phyloP scores from a whole-genome alignment of 2,329 filamentous ascomycete genomes.

The Pseudonectria buxi region DNA sequence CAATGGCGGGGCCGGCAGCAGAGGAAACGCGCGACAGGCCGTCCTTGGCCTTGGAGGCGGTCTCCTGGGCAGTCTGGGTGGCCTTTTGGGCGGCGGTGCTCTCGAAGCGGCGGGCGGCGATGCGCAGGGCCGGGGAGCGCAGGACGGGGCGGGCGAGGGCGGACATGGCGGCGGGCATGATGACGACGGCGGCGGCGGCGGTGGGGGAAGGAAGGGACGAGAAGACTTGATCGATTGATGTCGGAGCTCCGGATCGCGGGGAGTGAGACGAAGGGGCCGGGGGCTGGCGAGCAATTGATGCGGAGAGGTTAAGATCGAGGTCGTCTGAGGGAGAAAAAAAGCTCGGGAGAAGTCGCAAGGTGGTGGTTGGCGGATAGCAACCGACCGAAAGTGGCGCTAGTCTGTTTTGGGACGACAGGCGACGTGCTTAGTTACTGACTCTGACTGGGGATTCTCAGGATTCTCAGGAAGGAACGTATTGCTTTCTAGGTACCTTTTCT shows the following conservation, averaged over 20 bases:
- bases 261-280: too few relatives aligned
- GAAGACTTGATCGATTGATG: constrained; percentile 17
- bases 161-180: constrained; percentile 26
- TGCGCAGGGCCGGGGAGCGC: constrained; percentile 40
- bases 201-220: constrained; percentile 12
- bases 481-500: too few relatives aligned
- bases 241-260: constrained; percentile 21
- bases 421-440: constrained; percentile 4
- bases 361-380: constrained; percentile 14
- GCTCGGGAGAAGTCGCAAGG: constrained; percentile 40
- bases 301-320: constrained; percentile 20
- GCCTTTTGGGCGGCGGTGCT: constrained; percentile 47
- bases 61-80: constrained; percentile 34
- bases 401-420: constrained; percentile 19
- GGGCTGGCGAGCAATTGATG: constrained; percentile 32
- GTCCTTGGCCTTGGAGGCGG: constrained; percentile 63
- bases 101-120: constrained; percentile 52
- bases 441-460: too few relatives aligned
- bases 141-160: constrained; percentile 37
- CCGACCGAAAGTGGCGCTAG: constrained; percentile 22
- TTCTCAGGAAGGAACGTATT: too few relatives aligned
- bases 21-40: constrained; percentile 76
- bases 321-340: constrained; percentile 38
- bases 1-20: constrained; percentile 69
- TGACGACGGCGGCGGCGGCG: constrained; percentile 6